These are phyloP conservation scores for Neckera pumila DNA, from an alignment of 225 moss, liverwort and hornwort species.

Conservation along the genomic window DNA sequence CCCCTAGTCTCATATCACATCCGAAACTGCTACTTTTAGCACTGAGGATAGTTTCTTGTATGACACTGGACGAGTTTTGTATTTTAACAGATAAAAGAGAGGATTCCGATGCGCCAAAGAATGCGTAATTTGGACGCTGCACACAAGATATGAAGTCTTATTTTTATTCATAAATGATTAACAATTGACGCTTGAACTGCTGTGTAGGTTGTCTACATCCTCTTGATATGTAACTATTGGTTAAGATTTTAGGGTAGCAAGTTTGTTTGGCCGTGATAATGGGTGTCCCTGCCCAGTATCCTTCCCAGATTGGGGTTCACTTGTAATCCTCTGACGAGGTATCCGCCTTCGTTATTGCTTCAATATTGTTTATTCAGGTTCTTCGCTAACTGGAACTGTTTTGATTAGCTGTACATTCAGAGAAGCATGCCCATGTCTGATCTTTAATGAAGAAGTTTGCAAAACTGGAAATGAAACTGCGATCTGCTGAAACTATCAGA, in stretches of 20 bases:
- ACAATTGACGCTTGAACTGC: background rate
- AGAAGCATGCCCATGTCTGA: conserved; percentile 21
- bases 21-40: background rate
- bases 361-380: background rate
- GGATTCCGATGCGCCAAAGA: background rate
- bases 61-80: background rate
- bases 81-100: background rate
- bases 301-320: background rate
- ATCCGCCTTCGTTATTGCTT: background rate
- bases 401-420: conserved; percentile 16
- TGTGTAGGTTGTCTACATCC: background rate
- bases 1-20: background rate
- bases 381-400: background rate
- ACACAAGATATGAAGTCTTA: background rate
- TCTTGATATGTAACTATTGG: background rate
- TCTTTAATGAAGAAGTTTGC: conserved; percentile 31
- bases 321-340: background rate
- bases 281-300: background rate
- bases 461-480: conserved; percentile 33
- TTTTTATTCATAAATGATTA: background rate
- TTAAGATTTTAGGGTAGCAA: background rate
- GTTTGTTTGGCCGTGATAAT: background rate
- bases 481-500: conserved; percentile 31
- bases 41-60: background rate
- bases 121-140: background rate